Evolutionary conservation across 1,284 basidiomycete genomes (phyloP), one percentile per base, ranked within the genome.

Genomic region (Xerocomus subilludens): DNA sequence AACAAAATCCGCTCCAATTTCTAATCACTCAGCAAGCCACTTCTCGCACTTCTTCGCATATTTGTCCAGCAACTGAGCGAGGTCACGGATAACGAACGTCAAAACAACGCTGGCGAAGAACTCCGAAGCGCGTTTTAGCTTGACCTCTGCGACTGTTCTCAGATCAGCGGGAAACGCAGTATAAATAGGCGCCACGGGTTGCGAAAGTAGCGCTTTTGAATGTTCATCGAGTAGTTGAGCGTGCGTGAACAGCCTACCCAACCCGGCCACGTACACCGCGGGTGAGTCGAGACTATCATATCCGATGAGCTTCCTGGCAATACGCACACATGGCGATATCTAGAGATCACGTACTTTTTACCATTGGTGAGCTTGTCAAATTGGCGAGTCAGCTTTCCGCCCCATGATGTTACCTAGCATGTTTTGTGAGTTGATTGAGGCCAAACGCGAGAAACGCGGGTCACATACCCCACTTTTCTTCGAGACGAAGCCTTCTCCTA

Each of bases 311-410:
- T 59, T 68, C 49, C n/a, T n/a, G n/a, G n/a, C 38, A 56, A 78
- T 59, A 70, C 53, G 60, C 35, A 62, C 53, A 63, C 35, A 62
- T 21, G 33, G 59, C 73, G 65, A 75, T 36, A 63, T 72, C 36
- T 64, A 66, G 35, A 74, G 73, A 77, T 62, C 70, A 87, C 92
- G 81, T 82, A 97, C 96, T 94, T 95, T 85, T 96, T 96, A 73
- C 93, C 94, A 77, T 93, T 96, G 55, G 96, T 96, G 80, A 98
- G 92, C 83, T 96, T 95, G 85, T 98, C 96, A 78, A 98, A 90
- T 77, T 92, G 91, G 77, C 95, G 90, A 70, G 92, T 92, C 62
- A 98, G 86, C 82, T 94, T 96, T 75, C 92, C 92, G 62, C 95
- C 91, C 95, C 95, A 96, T 49, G 90, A 88, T 58, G 87, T 88